A percentile compares a stretch with the other conserved stretches of the same genome.
phyloP scores from a whole-genome alignment of 192 early-diverging fungal species.

The Entomortierella parvispora region DNA sequence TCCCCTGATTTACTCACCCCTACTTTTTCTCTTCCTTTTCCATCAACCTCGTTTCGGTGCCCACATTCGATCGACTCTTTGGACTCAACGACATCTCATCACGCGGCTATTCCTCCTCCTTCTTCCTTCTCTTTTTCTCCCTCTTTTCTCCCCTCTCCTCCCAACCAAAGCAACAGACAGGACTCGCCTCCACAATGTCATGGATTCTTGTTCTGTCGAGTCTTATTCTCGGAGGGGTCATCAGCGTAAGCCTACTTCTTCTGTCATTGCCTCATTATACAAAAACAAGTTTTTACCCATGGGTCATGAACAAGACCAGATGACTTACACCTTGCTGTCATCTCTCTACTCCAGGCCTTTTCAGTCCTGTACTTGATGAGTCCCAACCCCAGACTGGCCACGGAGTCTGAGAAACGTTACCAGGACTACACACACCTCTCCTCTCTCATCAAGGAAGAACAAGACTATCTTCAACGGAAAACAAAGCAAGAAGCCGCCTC shows the following conservation, averaged over 20 bases:
- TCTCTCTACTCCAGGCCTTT: constrained; percentile 11
- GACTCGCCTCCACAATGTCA: constrained; percentile 15
- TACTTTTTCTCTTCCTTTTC: too few relatives aligned
- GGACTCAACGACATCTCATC: background rate
- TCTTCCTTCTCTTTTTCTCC: background rate
- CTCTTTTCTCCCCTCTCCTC: background rate
- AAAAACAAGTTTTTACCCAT: too few relatives aligned
- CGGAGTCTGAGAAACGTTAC: constrained; percentile 37
- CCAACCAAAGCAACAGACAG: too few relatives aligned
- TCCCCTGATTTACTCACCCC: too few relatives aligned
- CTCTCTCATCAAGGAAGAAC: constrained; percentile 43
- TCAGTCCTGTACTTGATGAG: constrained; percentile 31
- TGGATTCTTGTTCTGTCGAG: constrained; percentile 33
- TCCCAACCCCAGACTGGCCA: constrained; percentile 26
- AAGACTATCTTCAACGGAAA: constrained; percentile 22
- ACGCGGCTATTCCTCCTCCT: constrained; percentile 1
- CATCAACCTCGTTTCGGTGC: too few relatives aligned
- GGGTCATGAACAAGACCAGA: too few relatives aligned
- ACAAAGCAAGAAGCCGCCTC: background rate
- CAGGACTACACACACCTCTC: constrained; percentile 41
- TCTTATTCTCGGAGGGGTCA: constrained; percentile 21
- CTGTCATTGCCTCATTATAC: background rate
- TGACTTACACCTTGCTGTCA: too few relatives aligned
- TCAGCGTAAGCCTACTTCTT: constrained; percentile 19
- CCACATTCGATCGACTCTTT: too few relatives aligned